Evolutionary conservation across 116 monocot species (phyloP).

Genomic region (Trichopus zeylanicus): DNA sequence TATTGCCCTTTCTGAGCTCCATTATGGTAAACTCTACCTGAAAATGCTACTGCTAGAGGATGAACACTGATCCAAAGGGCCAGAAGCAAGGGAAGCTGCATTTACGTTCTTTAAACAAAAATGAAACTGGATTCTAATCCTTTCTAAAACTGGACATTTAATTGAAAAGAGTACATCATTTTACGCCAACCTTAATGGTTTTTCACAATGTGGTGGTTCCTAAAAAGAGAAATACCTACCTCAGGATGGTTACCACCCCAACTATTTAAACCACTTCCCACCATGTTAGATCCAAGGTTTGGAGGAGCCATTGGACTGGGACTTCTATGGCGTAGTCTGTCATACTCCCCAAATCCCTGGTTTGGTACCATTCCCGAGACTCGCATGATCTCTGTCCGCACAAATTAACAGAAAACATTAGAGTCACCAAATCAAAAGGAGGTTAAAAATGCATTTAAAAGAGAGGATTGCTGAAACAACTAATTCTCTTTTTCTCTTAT

Average conservation of each 20-base stretch:
- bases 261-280: constrained; percentile 35
- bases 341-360: constrained; percentile 52
- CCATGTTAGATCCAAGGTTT: constrained; percentile 24
- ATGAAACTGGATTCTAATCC: not conserved
- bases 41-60: no score
- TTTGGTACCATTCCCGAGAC: constrained; percentile 50
- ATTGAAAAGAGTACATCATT: no score
- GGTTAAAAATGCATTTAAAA: not conserved
- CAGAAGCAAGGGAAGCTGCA: not conserved
- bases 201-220: not conserved
- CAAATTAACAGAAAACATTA: not conserved
- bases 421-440: not conserved
- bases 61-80: no score
- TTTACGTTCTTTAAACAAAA: not conserved
- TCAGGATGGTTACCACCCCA: constrained; percentile 72
- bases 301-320: constrained; percentile 72
- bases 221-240: constrained; percentile 31
- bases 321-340: constrained; percentile 53
- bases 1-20: no score
- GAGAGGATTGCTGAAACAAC: not conserved
- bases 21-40: no score
- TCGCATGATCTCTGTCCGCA: constrained; percentile 56
- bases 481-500: no score
- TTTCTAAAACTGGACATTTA: no score
- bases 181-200: no score